These are phyloP conservation scores for Trichoderma sp. DNA, from an alignment of 2,329 filamentous ascomycete genomes.

Conservation along the genomic window DNA sequence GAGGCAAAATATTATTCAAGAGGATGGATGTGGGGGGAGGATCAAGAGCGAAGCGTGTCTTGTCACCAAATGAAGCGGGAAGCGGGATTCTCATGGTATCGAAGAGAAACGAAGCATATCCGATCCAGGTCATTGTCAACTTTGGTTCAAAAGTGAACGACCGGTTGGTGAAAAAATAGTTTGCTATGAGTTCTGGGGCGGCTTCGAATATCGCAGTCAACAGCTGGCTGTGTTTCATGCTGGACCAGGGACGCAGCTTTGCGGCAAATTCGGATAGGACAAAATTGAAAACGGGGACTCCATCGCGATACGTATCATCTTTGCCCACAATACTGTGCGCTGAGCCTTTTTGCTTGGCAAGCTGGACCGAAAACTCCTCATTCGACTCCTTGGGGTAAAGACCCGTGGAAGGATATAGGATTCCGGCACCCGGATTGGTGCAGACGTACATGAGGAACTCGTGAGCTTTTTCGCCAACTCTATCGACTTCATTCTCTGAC, in stretches of 20 bases:
- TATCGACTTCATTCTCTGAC: conserved; percentile 39
- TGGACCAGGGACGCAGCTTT: conserved; percentile 78
- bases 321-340: conserved; percentile 60
- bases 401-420: conserved; percentile 73
- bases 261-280: conserved; percentile 75
- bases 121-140: conserved; percentile 89
- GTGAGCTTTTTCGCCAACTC: conserved; percentile 68
- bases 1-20: conserved; percentile 82
- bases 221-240: conserved; percentile 75
- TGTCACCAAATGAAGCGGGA: conserved; percentile 68
- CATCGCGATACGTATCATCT: conserved; percentile 63
- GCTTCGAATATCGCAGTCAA: conserved; percentile 74
- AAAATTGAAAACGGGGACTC: conserved; percentile 73
- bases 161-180: conserved; percentile 79
- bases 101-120: conserved; percentile 86
- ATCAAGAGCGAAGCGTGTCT: conserved; percentile 55
- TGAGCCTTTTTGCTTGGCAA: conserved; percentile 33
- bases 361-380: conserved; percentile 33
- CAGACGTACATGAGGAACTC: conserved; percentile 73
- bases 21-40: conserved; percentile 77
- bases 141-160: conserved; percentile 88
- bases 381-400: conserved; percentile 76
- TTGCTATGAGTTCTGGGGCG: conserved; percentile 80
- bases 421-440: conserved; percentile 68
- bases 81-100: conserved; percentile 72